A percentile compares a stretch with the other conserved stretches of the same genome.
Conservation (phyloP, 805 yeast species). For the Wickerhamiella vanderwaltii region DNA sequence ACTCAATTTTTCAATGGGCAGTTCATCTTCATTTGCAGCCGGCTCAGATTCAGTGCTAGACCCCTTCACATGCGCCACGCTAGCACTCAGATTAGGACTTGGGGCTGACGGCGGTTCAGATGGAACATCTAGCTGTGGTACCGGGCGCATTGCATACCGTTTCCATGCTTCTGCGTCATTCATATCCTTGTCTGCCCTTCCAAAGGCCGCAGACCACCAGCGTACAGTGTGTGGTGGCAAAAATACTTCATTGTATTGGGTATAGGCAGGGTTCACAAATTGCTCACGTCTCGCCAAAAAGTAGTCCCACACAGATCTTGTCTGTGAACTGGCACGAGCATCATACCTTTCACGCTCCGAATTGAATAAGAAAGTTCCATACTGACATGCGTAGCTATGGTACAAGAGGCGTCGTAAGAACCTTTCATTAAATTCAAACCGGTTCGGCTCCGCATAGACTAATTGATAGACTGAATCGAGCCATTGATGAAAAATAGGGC, state of each 20-base stretch:
- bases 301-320: slow-evolving; percentile 88
- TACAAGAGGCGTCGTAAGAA: slow-evolving; percentile 73
- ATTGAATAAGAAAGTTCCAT: slow-evolving; percentile 77
- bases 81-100: slow-evolving; percentile 13
- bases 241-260: slow-evolving; percentile 18
- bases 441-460: slow-evolving; percentile 50
- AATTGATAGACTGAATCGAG: slow-evolving; percentile 81
- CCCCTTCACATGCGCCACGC: slow-evolving; percentile 10
- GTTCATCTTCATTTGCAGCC: not conserved
- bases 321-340: slow-evolving; percentile 34
- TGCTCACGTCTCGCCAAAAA: slow-evolving; percentile 64
- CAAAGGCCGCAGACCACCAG: slow-evolving; percentile 87
- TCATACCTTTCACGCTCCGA: slow-evolving; percentile 50
- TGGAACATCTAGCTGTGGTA: not conserved
- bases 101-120: slow-evolving; percentile 14
- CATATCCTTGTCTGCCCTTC: slow-evolving; percentile 60
- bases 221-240: slow-evolving; percentile 38
- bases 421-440: slow-evolving; percentile 81
- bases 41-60: not conserved
- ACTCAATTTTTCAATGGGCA: slow-evolving; percentile 1
- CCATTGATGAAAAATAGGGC: slow-evolving; percentile 92
- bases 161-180: slow-evolving; percentile 29
- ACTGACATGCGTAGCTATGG: slow-evolving; percentile 87
- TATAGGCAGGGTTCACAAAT: slow-evolving; percentile 46
- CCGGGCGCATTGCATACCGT: slow-evolving; percentile 7